A percentile compares a stretch with the other conserved stretches of the same genome.
These are phyloP conservation scores for Xylaria sp. DNA, from an alignment of 2,329 filamentous ascomycete genomes.

Conservation along the genomic window DNA sequence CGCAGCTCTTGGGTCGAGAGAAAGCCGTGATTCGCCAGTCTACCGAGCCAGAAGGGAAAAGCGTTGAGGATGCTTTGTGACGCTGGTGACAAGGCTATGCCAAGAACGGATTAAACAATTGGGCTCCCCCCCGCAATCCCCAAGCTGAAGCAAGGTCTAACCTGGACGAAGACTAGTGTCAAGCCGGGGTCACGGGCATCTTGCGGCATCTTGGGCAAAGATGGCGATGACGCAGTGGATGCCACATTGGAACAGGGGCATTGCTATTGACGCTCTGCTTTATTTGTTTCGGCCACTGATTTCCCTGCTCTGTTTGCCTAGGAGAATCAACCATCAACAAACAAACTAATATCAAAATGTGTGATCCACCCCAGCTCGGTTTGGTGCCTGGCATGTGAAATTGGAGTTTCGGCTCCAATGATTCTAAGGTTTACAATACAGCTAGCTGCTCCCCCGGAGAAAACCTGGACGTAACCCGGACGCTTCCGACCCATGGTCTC, in stretches of 20 bases:
- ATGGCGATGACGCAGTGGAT: slow-evolving; percentile 31
- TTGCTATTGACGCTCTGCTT: background rate
- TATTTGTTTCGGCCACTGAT: background rate
- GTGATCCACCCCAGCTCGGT: background rate
- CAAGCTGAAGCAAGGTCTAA: slow-evolving; percentile 19
- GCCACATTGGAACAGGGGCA: background rate
- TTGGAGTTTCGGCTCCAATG: background rate
- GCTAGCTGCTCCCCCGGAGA: background rate
- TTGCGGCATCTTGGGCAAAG: slow-evolving; percentile 9
- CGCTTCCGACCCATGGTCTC: slow-evolving; percentile 11
- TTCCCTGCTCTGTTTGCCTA: too few relatives aligned
- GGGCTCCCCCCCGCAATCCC: slow-evolving; percentile 23
- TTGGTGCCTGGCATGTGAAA: slow-evolving; percentile 28
- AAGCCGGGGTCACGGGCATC: slow-evolving; percentile 21
- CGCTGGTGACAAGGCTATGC: slow-evolving; percentile 23
- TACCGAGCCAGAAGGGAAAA: slow-evolving; percentile 52
- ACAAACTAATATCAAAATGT: background rate
- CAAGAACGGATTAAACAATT: slow-evolving; percentile 2
- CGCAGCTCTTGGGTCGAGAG: slow-evolving; percentile 28
- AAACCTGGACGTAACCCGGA: background rate
- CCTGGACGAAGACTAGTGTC: background rate
- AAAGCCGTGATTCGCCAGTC: slow-evolving; percentile 60
- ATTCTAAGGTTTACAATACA: background rate
- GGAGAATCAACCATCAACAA: background rate
- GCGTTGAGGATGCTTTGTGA: slow-evolving; percentile 12